Conservation (phyloP, 2,329 filamentous ascomycete species). For the Apiospora rasikravindrae region DNA sequence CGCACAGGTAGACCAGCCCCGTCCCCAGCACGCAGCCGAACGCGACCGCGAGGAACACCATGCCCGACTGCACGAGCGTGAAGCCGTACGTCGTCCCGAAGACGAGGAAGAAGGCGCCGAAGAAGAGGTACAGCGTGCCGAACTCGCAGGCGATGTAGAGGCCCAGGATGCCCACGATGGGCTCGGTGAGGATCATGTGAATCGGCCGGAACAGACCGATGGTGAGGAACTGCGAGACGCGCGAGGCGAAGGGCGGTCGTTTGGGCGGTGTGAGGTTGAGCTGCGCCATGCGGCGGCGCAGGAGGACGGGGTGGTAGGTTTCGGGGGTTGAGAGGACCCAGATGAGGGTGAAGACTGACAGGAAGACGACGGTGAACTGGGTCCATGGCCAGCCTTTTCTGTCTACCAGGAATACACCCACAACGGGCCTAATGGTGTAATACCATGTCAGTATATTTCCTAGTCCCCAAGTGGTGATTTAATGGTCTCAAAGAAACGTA, state of each 20-base stretch:
- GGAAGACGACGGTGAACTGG: conserved; percentile 55
- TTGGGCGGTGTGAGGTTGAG: conserved; percentile 38
- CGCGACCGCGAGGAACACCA: conserved; percentile 52
- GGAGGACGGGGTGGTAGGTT: conserved; percentile 60
- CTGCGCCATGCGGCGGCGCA: conserved; percentile 44
- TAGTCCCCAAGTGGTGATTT: background rate
- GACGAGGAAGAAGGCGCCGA: conserved; percentile 55
- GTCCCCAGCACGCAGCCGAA: conserved; percentile 52
- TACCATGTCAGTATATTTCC: conserved; percentile 24
- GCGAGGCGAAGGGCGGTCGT: conserved; percentile 31
- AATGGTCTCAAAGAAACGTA: conserved; percentile 34
- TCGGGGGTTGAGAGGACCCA: conserved; percentile 52
- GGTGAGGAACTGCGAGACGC: conserved; percentile 43
- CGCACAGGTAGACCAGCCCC: conserved; percentile 47
- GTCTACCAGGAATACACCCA: conserved; percentile 53
- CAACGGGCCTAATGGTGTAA: conserved; percentile 44
- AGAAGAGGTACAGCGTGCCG: conserved; percentile 58
- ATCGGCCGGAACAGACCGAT: conserved; percentile 56
- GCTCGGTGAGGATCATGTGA: conserved; percentile 65
- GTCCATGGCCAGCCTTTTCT: conserved; percentile 60
- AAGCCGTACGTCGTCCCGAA: conserved; percentile 55
- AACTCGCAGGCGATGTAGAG: conserved; percentile 58
- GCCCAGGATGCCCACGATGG: conserved; percentile 63
- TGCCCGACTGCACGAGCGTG: conserved; percentile 45
- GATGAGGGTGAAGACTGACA: conserved; percentile 44